Percentiles rank a stretch among this genome's conserved stretches.
Evolutionary conservation across 352 stramenopile genomes (phyloP).

Genomic region (Phytophthora aleatoria): DNA sequence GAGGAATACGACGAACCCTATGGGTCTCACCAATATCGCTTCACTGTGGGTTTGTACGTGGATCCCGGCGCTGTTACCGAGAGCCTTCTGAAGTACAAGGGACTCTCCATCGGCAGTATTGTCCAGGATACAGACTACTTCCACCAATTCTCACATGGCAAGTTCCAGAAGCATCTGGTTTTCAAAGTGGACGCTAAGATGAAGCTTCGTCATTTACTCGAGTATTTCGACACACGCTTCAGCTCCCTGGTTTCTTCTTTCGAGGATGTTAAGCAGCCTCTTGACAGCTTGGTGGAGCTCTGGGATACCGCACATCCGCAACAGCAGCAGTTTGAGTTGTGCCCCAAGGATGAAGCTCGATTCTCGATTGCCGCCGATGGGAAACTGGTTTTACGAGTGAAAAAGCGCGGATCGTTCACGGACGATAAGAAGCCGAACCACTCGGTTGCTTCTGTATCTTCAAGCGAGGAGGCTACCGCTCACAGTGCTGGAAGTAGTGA

Average conservation of each 20-base stretch:
- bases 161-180: slow-evolving; percentile 73
- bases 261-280: slow-evolving; percentile 29
- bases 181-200: slow-evolving; percentile 67
- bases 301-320: slow-evolving; percentile 43
- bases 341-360: slow-evolving; percentile 54
- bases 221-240: slow-evolving; percentile 61
- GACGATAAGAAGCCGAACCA: slow-evolving; percentile 34
- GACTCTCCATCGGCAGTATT: slow-evolving; percentile 76
- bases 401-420: slow-evolving; percentile 38
- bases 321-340: slow-evolving; percentile 38
- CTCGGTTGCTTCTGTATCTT: slow-evolving; percentile 11
- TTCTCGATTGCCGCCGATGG: slow-evolving; percentile 54
- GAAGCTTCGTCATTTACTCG: slow-evolving; percentile 47
- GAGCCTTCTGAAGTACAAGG: slow-evolving; percentile 82
- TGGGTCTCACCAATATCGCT: slow-evolving; percentile 43
- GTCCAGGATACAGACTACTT: slow-evolving; percentile 82
- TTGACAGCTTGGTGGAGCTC: slow-evolving; percentile 35
- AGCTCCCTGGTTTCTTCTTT: slow-evolving; percentile 28
- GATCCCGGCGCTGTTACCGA: slow-evolving; percentile 66
- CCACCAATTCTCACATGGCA: slow-evolving; percentile 57
- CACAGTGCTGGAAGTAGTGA: slow-evolving; percentile 14
- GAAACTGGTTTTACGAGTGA: slow-evolving; percentile 50
- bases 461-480: slow-evolving; percentile 19
- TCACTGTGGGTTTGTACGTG: slow-evolving; percentile 71
- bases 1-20: slow-evolving; percentile 41